Evolutionary conservation across 805 yeast genomes (phyloP).

Genomic region (Sugiyamaella lignohabitans): DNA sequence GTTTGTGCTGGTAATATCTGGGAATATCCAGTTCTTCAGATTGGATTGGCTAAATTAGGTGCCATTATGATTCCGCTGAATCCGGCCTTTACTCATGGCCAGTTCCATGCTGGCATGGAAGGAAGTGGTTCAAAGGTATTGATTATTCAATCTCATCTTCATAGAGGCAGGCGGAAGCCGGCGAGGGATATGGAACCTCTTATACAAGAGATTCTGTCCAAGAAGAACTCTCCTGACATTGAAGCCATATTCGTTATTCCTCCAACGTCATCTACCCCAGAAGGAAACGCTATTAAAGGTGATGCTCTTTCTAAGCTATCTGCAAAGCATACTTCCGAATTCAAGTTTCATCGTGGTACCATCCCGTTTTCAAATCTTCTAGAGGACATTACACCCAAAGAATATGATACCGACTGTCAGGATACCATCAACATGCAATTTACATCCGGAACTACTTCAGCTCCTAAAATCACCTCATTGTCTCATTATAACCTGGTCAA

Average conservation of each 20-base stretch:
- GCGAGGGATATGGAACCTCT: constrained; percentile 14
- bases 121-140: constrained; percentile 22
- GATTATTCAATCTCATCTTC: constrained; percentile 20
- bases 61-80: constrained; percentile 28
- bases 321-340: background rate
- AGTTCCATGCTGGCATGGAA: constrained; percentile 22
- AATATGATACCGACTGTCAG: background rate
- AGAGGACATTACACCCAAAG: background rate
- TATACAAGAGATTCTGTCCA: constrained; percentile 2
- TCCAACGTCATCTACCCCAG: background rate
- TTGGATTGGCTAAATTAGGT: constrained; percentile 27
- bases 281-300: background rate
- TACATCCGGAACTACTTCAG: constrained; percentile 30
- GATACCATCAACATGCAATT: constrained; percentile 29
- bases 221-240: background rate
- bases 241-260: constrained; percentile 5
- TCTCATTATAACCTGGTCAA: constrained; percentile 26
- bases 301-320: background rate
- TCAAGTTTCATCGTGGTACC: background rate
- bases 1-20: constrained; percentile 28
- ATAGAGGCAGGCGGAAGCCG: constrained; percentile 17
- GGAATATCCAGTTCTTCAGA: constrained; percentile 27
- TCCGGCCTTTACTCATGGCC: constrained; percentile 27
- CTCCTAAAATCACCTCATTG: constrained; percentile 26
- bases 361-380: background rate